Evolutionary conservation across 2,329 filamentous ascomycete species (phyloP).

Genomic region (Cytospora piceicola): DNA sequence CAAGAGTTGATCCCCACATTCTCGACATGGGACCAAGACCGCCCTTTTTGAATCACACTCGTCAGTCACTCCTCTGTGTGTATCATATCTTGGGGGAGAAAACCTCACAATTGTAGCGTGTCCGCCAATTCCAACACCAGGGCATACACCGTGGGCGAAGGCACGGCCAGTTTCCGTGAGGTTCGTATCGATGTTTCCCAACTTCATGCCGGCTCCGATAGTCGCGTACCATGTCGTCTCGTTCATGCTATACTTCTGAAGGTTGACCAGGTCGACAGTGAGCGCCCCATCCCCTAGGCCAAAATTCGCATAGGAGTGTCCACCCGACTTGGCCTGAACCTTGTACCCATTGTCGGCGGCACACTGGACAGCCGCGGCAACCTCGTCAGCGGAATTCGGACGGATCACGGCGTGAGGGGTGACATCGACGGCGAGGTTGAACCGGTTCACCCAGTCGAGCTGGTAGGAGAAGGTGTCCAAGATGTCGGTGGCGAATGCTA

Average conservation of each 20-base stretch:
- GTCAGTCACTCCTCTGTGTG: neutral
- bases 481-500: constrained; percentile 46
- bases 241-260: constrained; percentile 59
- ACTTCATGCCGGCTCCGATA: constrained; percentile 57
- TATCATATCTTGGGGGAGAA: no score
- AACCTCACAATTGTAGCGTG: constrained; percentile 57
- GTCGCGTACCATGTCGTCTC: constrained; percentile 55
- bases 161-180: constrained; percentile 59
- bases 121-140: constrained; percentile 61
- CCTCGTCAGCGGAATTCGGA: constrained; percentile 56
- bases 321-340: constrained; percentile 66
- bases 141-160: constrained; percentile 63
- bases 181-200: constrained; percentile 55
- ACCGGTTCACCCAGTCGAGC: constrained; percentile 54
- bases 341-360: constrained; percentile 53
- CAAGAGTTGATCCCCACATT: constrained; percentile 61
- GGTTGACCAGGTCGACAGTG: constrained; percentile 57
- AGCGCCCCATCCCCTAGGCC: constrained; percentile 48
- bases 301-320: constrained; percentile 62
- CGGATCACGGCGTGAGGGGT: constrained; percentile 60
- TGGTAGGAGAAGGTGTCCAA: constrained; percentile 47
- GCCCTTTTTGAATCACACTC: constrained; percentile 44
- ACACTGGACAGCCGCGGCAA: constrained; percentile 62
- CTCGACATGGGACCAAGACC: constrained; percentile 62
- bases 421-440: constrained; percentile 55